Percentiles rank a stretch among this genome's conserved stretches.
These are phyloP conservation scores for Agarophyton chilense DNA, from an alignment of 23 red algal species.

Conservation along the genomic window DNA sequence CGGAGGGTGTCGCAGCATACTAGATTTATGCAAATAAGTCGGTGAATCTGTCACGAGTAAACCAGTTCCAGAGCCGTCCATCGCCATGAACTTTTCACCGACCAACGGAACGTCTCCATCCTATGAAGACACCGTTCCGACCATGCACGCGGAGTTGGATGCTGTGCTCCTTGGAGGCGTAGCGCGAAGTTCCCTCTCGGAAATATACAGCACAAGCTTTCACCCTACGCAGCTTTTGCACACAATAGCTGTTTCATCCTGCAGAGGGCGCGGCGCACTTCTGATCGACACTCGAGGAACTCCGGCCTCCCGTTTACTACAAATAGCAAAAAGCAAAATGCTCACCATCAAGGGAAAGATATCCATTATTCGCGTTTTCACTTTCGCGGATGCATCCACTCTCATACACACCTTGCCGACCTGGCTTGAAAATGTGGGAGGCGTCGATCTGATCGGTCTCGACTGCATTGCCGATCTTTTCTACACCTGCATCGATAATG, in stretches of 20 bases:
- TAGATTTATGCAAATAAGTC: too few relatives aligned
- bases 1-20: too few relatives aligned
- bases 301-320: not conserved
- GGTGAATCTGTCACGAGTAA: not conserved
- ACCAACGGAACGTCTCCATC: not conserved
- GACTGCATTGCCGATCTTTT: constrained; percentile 49
- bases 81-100: not conserved
- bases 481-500: constrained; percentile 25
- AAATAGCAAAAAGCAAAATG: not conserved
- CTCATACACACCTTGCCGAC: constrained; percentile 7
- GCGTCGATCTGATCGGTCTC: constrained; percentile 13
- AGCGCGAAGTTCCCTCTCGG: not conserved
- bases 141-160: constrained; percentile 21
- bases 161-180: constrained; percentile 36
- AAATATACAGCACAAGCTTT: constrained; percentile 44
- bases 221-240: constrained; percentile 18
- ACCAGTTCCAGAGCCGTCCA: not conserved
- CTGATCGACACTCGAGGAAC: constrained; percentile 24
- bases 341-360: not conserved
- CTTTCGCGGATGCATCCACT: constrained; percentile 21
- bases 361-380: constrained; percentile 4
- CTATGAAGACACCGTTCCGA: not conserved
- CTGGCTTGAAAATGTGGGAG: not conserved
- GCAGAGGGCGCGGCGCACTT: constrained; percentile 16
- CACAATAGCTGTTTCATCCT: constrained; percentile 8